Conservation (phyloP, 345 rosid genomes). For the Populus ilicifolia region DNA sequence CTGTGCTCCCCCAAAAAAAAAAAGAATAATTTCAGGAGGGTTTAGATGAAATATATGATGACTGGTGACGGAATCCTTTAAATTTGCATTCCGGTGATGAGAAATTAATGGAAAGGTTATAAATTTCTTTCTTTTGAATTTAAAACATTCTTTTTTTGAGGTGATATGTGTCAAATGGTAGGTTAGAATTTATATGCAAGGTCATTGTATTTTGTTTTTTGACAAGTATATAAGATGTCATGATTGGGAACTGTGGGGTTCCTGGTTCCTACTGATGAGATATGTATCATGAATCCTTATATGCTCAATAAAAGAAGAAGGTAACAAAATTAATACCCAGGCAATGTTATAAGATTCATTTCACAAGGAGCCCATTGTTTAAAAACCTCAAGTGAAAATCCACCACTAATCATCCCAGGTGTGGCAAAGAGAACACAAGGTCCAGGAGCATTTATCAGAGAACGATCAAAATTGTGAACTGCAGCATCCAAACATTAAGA, state of each 20-base stretch:
- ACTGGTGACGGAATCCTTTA: too few species aligned
- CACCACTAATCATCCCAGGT: constrained; percentile 96
- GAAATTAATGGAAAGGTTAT: too few species aligned
- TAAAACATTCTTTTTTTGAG: background rate
- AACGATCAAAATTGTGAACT: constrained; percentile 79
- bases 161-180: background rate
- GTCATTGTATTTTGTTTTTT: background rate
- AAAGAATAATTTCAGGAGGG: background rate
- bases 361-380: constrained; percentile 94
- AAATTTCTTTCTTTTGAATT: too few species aligned
- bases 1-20: background rate
- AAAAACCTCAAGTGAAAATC: constrained; percentile 91
- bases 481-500: constrained; percentile 20
- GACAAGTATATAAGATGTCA: background rate
- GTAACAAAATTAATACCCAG: constrained; percentile 55
- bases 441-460: constrained; percentile 75
- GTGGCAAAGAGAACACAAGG: constrained; percentile 99
- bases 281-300: background rate
- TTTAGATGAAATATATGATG: too few species aligned
- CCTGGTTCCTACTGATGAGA: background rate
- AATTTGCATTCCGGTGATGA: too few species aligned
- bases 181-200: background rate
- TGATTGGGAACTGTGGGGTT: background rate
- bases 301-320: constrained; percentile 3
- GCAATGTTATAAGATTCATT: constrained; percentile 71